Conservation (phyloP, 139 green algal genomes). For the Coelastrella sp. region DNA sequence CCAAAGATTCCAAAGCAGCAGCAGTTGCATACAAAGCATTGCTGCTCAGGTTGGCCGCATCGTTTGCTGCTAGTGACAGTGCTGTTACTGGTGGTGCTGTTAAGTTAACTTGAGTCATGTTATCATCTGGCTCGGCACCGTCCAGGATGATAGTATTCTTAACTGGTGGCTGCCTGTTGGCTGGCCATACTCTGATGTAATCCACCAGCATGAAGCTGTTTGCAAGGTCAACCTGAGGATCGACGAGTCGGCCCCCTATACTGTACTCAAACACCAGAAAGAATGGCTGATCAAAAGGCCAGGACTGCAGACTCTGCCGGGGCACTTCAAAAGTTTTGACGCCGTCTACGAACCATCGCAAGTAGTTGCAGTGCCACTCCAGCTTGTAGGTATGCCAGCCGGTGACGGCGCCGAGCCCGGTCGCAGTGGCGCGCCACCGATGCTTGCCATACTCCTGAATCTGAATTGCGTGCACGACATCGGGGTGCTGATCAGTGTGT, state of each 20-base stretch:
- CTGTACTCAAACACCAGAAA: background rate
- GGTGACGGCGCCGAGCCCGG: background rate
- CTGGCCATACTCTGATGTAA: slow-evolving; percentile 12
- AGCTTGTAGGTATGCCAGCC: background rate
- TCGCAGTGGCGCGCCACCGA: background rate
- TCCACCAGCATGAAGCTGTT: slow-evolving; percentile 22
- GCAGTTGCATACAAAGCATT: background rate
- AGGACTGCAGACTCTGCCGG: background rate
- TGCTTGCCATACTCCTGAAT: background rate
- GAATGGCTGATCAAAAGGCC: slow-evolving; percentile 33
- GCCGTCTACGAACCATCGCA: background rate
- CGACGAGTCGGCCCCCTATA: background rate
- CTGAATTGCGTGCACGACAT: background rate
- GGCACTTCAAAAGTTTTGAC: background rate
- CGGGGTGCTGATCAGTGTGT: background rate
- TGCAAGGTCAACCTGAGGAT: background rate
- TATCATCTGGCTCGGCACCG: background rate
- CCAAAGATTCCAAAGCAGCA: no score
- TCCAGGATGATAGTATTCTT: background rate
- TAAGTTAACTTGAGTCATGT: no score
- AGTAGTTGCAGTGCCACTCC: background rate
- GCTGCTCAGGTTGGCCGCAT: background rate
- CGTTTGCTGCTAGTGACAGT: background rate
- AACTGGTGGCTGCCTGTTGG: background rate
- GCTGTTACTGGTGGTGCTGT: background rate